Evolutionary conservation across 1,284 basidiomycete genomes (phyloP), one percentile per base, ranked within the genome.

Genomic region (Lentinula novae-zelandiae): DNA sequence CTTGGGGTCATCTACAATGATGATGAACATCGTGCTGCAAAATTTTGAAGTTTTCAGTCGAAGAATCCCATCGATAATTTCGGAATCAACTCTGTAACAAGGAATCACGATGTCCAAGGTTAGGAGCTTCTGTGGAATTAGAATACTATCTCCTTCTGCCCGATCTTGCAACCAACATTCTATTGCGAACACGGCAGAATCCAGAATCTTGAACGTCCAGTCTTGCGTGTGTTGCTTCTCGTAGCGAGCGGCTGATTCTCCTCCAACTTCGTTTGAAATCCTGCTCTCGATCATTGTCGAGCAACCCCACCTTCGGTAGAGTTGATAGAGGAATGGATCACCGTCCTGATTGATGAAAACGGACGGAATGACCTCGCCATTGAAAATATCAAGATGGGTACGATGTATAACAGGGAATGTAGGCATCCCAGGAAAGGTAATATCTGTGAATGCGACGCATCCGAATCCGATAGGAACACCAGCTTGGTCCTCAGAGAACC

Each of bases 311-410:
- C 81, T 78, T 13, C 83, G 78, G 66, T 86, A 86, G 3, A 87
- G 74, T 67, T 85, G 83, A 66, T 77, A 86, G 0, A 86, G 67
- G 67, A 78, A 86, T 0, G 82, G 82, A 56, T 84, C 82, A 0
- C 82, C 83, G 53, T 85, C 84, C 66, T 86, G 84, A 62, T 85
- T 85, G 51, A 83, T 69, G 68, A 85, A 86, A 17, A 69, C 62
- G 10, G 78, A 70, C 0, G 84, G 84, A n/a, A 86, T 68, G 33
- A 85, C 73, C 8, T 76, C 66, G 1, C 82, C 82, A 0, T 69
- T 61, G 65, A 86, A 86, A 51, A 85, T 80, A 34, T 84, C 77
- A 67, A 86, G 71, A 66, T 87, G 85, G 0, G 71, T 79, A 22
- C 78, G 75, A 60, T 84, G 80, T 51, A 86, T 58, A 54, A 85